phyloP scores from a whole-genome alignment of 805 yeast species.

The Lachancea quebecensis region DNA sequence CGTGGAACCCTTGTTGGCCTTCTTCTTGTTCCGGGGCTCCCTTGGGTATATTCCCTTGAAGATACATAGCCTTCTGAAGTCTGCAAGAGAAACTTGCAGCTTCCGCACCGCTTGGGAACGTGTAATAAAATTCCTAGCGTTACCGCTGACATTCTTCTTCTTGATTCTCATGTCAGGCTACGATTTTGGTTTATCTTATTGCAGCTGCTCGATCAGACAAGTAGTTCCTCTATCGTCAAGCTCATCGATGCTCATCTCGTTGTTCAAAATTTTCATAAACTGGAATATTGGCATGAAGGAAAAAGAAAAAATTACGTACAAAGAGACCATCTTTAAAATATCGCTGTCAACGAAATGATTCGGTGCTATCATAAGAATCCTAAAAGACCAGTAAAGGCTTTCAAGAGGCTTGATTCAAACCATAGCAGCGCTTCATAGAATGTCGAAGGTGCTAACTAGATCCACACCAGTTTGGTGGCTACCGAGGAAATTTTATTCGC shows the following conservation, averaged over 20 bases:
- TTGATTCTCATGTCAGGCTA: conserved; percentile 47
- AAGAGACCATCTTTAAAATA: not conserved
- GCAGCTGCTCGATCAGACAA: not conserved
- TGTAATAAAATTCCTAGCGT: conserved; percentile 86
- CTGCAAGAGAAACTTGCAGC: conserved; percentile 89
- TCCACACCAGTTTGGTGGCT: not conserved
- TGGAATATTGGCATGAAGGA: not conserved
- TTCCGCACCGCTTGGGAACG: conserved; percentile 91
- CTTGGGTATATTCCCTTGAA: conserved; percentile 97
- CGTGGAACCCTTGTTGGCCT: conserved; percentile 96
- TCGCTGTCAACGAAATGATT: not conserved
- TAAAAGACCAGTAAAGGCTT: too few species aligned
- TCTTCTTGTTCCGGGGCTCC: conserved; percentile 91
- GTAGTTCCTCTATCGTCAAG: not conserved
- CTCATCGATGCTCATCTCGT: conserved; percentile 19
- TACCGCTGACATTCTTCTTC: conserved; percentile 80
- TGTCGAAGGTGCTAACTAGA: not conserved
- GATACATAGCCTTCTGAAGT: conserved; percentile 93
- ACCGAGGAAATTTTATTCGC: not conserved
- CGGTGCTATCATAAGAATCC: too few species aligned
- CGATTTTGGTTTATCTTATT: not conserved
- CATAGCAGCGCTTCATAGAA: too few species aligned
- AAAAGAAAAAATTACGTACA: not conserved
- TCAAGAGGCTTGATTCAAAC: too few species aligned
- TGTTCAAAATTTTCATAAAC: conserved; percentile 17